Conservation (phyloP, 108 stramenopile genomes). For the Craspedostauros australis region DNA sequence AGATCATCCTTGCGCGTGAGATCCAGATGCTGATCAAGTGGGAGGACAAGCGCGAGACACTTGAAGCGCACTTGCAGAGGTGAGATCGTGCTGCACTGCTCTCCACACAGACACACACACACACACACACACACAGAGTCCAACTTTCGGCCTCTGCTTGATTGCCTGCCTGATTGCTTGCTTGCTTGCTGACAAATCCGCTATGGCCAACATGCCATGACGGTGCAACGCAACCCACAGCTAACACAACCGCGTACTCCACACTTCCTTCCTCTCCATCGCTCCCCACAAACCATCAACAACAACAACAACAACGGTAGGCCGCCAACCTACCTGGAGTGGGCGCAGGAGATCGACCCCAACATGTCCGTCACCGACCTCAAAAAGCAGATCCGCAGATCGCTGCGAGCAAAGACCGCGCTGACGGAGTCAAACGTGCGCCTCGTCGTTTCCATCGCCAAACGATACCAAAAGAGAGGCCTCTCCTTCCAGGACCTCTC, state of each 20-base stretch:
- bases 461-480: slow-evolving; percentile 77
- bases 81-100: slow-evolving; percentile 20
- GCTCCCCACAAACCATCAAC: too few species aligned
- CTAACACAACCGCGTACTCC: too few species aligned
- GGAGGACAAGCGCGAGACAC: slow-evolving; percentile 61
- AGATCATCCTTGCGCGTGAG: slow-evolving; percentile 78
- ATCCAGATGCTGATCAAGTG: slow-evolving; percentile 79
- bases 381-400: slow-evolving; percentile 84
- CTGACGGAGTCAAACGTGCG: slow-evolving; percentile 85
- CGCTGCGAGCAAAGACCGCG: slow-evolving; percentile 78
- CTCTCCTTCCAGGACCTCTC: slow-evolving; percentile 86
- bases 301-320: too few species aligned
- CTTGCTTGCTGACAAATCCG: too few species aligned
- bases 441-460: slow-evolving; percentile 86
- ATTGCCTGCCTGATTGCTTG: background rate
- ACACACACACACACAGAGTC: too few species aligned
- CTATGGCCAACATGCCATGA: too few species aligned
- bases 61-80: slow-evolving; percentile 65
- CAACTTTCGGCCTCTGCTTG: too few species aligned
- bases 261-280: too few species aligned
- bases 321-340: slow-evolving; percentile 83
- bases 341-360: slow-evolving; percentile 56
- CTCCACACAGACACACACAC: too few species aligned
- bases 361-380: slow-evolving; percentile 79
- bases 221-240: too few species aligned